phyloP scores from a whole-genome alignment of 1,284 basidiomycete species.

The Pascua sp. region DNA sequence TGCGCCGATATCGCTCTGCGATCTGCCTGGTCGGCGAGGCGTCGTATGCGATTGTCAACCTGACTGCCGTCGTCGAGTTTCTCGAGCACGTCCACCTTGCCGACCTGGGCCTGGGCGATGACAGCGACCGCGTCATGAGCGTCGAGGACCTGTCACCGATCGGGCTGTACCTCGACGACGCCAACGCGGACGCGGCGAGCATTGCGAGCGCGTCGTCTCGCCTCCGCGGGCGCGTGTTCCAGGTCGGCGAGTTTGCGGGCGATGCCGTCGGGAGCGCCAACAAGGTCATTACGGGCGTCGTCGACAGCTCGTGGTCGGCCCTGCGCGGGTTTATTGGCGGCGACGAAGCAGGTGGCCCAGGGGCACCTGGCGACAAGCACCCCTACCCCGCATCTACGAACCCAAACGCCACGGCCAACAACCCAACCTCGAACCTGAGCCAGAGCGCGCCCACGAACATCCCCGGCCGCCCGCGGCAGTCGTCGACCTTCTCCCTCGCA shows the following conservation, averaged over 20 bases:
- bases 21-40: constrained; percentile 74
- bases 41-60: constrained; percentile 85
- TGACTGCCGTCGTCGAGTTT: constrained; percentile 90
- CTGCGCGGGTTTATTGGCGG: constrained; percentile 60
- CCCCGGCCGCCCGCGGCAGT: constrained; percentile 56
- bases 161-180: constrained; percentile 54
- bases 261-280: constrained; percentile 68
- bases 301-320: constrained; percentile 77
- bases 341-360: constrained; percentile 1
- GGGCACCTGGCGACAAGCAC: not conserved
- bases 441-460: constrained; percentile 7
- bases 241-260: constrained; percentile 68
- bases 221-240: constrained; percentile 66
- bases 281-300: constrained; percentile 76
- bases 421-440: not conserved
- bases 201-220: constrained; percentile 46
- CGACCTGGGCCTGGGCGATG: constrained; percentile 69
- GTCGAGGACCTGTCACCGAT: constrained; percentile 73
- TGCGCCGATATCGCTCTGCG: constrained; percentile 74
- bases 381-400: not conserved
- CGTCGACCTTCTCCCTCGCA: constrained; percentile 74
- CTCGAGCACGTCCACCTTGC: constrained; percentile 84
- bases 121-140: constrained; percentile 60
- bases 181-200: constrained; percentile 40
- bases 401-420: not conserved